Conservation (phyloP, 768 basidiomycete species). For the Mrakia frigida region DNA sequence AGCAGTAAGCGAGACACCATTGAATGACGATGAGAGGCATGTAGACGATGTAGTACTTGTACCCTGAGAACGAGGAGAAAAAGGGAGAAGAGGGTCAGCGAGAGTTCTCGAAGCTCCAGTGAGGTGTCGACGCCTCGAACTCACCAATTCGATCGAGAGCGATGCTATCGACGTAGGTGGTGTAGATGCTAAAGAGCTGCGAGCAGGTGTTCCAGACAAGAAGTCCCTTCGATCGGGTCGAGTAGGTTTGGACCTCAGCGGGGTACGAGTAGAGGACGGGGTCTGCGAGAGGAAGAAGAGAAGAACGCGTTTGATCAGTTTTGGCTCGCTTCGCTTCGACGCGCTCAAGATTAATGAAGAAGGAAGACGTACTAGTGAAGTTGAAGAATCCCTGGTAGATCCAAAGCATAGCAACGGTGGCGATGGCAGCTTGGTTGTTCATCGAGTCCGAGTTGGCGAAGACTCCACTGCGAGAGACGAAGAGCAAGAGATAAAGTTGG, state of each 20-base stretch:
- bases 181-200: constrained; percentile 20
- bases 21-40: constrained; percentile 45
- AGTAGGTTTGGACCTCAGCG: constrained; percentile 45
- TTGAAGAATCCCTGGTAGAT: constrained; percentile 45
- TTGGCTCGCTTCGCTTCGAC: no score
- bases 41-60: constrained; percentile 45
- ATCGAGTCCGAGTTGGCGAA: constrained; percentile 37
- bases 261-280: constrained; percentile 38
- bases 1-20: constrained; percentile 41
- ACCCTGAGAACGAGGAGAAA: constrained; percentile 32
- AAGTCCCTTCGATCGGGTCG: constrained; percentile 45
- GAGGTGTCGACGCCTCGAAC: constrained; percentile 1
- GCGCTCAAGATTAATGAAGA: no score
- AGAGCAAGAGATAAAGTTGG: neutral
- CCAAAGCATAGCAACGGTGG: constrained; percentile 43
- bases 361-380: constrained; percentile 34
- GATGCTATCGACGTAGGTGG: constrained; percentile 24
- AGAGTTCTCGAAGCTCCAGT: neutral
- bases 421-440: constrained; percentile 38
- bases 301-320: neutral
- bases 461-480: constrained; percentile 36
- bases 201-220: constrained; percentile 44
- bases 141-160: constrained; percentile 30
- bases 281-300: constrained; percentile 13
- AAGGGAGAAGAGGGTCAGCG: neutral